phyloP scores from a whole-genome alignment of 2,329 filamentous ascomycete species.

The Aaosphaeria arxii region DNA sequence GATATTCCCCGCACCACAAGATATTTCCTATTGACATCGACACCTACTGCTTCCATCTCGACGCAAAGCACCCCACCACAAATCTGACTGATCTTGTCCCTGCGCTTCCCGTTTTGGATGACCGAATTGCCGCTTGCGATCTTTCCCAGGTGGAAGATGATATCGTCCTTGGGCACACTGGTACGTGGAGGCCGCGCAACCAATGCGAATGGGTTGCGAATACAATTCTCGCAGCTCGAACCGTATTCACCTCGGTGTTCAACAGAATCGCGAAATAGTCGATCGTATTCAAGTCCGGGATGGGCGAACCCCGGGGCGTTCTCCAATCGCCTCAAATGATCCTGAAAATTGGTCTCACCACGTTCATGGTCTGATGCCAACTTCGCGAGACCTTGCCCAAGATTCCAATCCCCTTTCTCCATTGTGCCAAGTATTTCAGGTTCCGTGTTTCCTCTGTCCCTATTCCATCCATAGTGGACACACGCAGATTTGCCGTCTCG shows the following conservation, averaged over 20 bases:
- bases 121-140: constrained; percentile 2
- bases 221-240: background rate
- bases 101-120: constrained; percentile 1
- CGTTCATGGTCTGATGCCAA: constrained; percentile 1
- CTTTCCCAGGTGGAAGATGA: constrained; percentile 1
- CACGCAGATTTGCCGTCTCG: constrained; percentile 1
- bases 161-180: background rate
- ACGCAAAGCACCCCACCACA: constrained; percentile 1
- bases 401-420: constrained; percentile 1
- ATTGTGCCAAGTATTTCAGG: constrained; percentile 1
- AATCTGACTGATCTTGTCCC: constrained; percentile 1
- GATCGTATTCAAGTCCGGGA: background rate
- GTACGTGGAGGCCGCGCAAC: background rate
- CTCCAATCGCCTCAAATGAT: background rate
- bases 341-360: background rate
- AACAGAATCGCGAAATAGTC: background rate
- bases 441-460: background rate
- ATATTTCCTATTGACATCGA: constrained; percentile 2
- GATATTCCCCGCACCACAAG: constrained; percentile 4
- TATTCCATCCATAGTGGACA: constrained; percentile 1
- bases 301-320: background rate
- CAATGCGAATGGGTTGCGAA: background rate
- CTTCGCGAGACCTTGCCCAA: background rate
- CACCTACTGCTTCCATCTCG: constrained; percentile 4
- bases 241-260: background rate